A percentile compares a stretch with the other conserved stretches of the same genome.
Evolutionary conservation across 2,329 filamentous ascomycete species (phyloP).

Genomic region (Pseudogymnoascus sp.): DNA sequence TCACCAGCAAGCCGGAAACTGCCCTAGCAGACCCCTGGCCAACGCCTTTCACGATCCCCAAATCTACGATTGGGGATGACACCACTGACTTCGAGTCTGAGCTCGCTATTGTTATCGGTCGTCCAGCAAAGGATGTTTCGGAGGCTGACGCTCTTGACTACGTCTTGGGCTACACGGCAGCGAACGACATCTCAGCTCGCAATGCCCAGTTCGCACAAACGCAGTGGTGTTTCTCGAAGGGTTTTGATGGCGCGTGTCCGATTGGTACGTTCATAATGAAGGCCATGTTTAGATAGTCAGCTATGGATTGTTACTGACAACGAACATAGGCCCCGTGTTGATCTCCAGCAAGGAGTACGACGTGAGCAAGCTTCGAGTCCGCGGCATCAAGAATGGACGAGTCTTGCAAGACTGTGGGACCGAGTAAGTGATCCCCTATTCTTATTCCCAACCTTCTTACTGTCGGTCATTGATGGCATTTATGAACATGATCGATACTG

Average conservation of each 20-base stretch:
- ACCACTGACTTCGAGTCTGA: slow-evolving; percentile 45
- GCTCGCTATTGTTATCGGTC: slow-evolving; percentile 42
- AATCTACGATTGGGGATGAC: slow-evolving; percentile 36
- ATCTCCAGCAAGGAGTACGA: slow-evolving; percentile 38
- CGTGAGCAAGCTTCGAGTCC: slow-evolving; percentile 34
- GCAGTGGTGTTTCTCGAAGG: slow-evolving; percentile 46
- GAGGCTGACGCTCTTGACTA: slow-evolving; percentile 42
- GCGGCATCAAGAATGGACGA: slow-evolving; percentile 43
- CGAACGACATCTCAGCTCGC: slow-evolving; percentile 49
- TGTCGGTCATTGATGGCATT: not conserved
- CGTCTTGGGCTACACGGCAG: slow-evolving; percentile 49
- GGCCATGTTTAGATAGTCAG: not conserved
- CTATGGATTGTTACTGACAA: not conserved
- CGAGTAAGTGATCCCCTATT: not conserved
- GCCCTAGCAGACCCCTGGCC: slow-evolving; percentile 17
- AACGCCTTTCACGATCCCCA: slow-evolving; percentile 38
- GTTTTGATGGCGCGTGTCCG: slow-evolving; percentile 43
- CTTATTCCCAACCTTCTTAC: not conserved
- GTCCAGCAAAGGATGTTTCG: slow-evolving; percentile 40
- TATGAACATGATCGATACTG: not conserved
- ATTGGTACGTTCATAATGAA: slow-evolving; percentile 28
- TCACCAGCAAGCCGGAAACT: slow-evolving; percentile 14
- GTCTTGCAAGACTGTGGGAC: slow-evolving; percentile 36
- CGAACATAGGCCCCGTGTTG: slow-evolving; percentile 38
- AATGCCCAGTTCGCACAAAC: slow-evolving; percentile 42